Evolutionary conservation across 2,329 filamentous ascomycete genomes (phyloP).

Genomic region (Hyphodiscus sp.): DNA sequence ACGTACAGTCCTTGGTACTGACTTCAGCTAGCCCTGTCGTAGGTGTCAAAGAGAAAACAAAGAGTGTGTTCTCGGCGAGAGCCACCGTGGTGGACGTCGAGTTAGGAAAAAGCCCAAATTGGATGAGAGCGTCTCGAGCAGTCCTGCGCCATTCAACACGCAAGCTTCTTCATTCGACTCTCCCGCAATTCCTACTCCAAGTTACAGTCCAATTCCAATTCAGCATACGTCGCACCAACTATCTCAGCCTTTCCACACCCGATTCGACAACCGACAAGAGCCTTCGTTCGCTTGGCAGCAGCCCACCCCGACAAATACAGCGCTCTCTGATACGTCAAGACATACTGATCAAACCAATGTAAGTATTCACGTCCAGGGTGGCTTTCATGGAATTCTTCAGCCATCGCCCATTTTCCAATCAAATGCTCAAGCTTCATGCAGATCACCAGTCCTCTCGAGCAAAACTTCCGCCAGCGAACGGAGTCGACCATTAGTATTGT

Average conservation of each 20-base stretch:
- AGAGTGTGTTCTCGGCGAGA: constrained; percentile 29
- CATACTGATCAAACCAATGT: constrained; percentile 20
- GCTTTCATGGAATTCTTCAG: neutral
- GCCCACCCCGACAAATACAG: constrained; percentile 10
- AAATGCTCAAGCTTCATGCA: neutral
- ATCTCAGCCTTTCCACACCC: constrained; percentile 13
- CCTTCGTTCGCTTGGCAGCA: constrained; percentile 14
- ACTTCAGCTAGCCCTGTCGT: constrained; percentile 24
- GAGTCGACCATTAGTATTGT: constrained; percentile 16
- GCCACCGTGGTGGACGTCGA: constrained; percentile 28
- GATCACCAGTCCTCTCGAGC: constrained; percentile 14
- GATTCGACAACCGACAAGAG: constrained; percentile 15
- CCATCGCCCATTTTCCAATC: too few relatives aligned
- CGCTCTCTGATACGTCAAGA: constrained; percentile 15
- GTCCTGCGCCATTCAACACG: neutral
- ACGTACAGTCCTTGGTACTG: neutral
- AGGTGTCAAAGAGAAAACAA: constrained; percentile 28
- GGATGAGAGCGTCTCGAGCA: constrained; percentile 7
- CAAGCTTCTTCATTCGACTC: constrained; percentile 1
- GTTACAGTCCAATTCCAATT: constrained; percentile 10
- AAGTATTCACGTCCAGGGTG: neutral
- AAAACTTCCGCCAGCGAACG: constrained; percentile 11
- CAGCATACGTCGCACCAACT: constrained; percentile 4
- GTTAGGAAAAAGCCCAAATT: constrained; percentile 28
- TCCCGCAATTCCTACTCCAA: constrained; percentile 3